Evolutionary conservation across 106 monocot genomes (phyloP).

Genomic region (Chionographis japonica): DNA sequence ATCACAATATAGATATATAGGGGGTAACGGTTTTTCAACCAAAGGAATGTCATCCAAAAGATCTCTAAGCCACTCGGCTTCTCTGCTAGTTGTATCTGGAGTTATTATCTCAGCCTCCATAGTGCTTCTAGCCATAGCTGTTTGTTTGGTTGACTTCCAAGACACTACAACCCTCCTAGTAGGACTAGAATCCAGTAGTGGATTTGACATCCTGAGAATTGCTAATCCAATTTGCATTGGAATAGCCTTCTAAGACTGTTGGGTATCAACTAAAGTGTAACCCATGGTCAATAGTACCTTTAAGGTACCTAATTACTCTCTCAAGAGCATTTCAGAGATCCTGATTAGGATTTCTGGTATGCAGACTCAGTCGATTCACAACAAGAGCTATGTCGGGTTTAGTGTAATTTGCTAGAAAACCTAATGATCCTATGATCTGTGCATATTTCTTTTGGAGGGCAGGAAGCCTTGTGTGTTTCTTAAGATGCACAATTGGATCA

Average conservation of each 20-base stretch:
- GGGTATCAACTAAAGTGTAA: not conserved
- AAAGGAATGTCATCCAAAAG: not conserved
- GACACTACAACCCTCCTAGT: not conserved
- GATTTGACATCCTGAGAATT: not conserved
- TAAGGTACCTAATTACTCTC: not conserved
- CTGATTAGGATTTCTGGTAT: not conserved
- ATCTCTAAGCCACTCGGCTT: not conserved
- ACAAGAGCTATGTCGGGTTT: not conserved
- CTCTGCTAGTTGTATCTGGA: not conserved
- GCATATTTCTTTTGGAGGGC: too few relatives aligned
- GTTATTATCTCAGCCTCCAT: too few relatives aligned
- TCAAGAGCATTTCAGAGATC: not conserved
- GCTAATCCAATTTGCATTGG: too few relatives aligned
- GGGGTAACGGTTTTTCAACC: not conserved
- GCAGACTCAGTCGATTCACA: too few relatives aligned
- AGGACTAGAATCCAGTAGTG: not conserved
- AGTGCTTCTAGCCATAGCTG: too few relatives aligned
- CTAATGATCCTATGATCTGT: too few relatives aligned
- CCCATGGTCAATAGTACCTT: not conserved
- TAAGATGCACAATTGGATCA: conserved; percentile 3
- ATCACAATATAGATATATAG: not conserved
- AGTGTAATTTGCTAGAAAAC: too few relatives aligned
- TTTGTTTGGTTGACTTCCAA: too few relatives aligned
- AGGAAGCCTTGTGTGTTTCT: too few relatives aligned
- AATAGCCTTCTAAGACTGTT: not conserved